Evolutionary conservation across 1,139 yeast species (phyloP).

Genomic region (Keqinozyma sinolaborantium): DNA sequence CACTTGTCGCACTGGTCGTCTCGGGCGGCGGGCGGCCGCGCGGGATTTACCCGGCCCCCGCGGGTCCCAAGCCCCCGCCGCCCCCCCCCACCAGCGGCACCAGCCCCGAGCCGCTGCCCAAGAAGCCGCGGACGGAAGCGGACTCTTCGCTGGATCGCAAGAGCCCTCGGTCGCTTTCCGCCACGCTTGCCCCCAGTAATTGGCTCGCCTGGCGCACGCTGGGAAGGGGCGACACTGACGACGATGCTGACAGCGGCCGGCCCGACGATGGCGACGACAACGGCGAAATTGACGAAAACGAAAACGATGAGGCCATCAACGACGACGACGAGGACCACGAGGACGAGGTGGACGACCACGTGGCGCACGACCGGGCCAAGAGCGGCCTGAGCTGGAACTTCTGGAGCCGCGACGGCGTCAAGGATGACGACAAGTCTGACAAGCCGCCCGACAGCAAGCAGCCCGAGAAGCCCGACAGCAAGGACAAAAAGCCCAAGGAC

Average conservation of each 20-base stretch:
- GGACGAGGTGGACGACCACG: constrained; percentile 35
- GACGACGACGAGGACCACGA: constrained; percentile 21
- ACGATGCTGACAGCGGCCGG: constrained; percentile 1
- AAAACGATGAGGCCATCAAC: constrained; percentile 21
- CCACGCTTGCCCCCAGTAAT: neutral
- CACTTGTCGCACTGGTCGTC: constrained; percentile 70
- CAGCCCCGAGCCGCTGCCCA: neutral
- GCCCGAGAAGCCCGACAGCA: constrained; percentile 9
- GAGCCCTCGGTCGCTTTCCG: neutral
- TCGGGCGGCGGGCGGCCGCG: constrained; percentile 17
- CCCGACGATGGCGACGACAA: constrained; percentile 5
- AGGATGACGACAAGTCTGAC: constrained; percentile 1
- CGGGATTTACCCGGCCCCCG: too few relatives aligned
- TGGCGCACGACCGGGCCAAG: constrained; percentile 23
- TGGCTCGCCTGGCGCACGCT: neutral
- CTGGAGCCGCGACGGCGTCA: constrained; percentile 21
- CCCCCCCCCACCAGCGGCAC: constrained; percentile 1
- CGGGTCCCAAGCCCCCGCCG: too few relatives aligned
- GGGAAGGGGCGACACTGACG: constrained; percentile 1
- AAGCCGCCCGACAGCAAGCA: constrained; percentile 7
- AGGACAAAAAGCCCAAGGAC: constrained; percentile 8
- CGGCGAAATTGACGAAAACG: constrained; percentile 9
- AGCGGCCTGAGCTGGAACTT: constrained; percentile 32
- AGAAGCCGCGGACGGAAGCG: neutral
- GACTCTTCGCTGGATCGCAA: neutral